These are phyloP conservation scores for Trypethelium eluteriae DNA, from an alignment of 495 filamentous ascomycete genomes.

Conservation along the genomic window DNA sequence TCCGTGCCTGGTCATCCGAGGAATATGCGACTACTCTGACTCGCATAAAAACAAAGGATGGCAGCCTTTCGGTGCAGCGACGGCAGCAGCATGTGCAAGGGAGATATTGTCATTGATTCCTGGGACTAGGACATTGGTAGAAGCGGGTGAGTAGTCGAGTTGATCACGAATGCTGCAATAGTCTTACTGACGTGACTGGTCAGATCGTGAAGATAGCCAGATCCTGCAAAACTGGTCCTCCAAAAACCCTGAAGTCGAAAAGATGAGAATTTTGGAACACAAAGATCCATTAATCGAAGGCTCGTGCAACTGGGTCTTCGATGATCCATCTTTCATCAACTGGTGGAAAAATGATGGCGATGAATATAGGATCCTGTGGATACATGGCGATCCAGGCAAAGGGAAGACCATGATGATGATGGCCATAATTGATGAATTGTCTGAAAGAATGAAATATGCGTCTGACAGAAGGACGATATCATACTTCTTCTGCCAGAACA, in stretches of 20 bases:
- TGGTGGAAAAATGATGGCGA: constrained; percentile 9
- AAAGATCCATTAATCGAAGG: constrained; percentile 12
- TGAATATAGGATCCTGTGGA: constrained; percentile 14
- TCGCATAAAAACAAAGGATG: constrained; percentile 26
- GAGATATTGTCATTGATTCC: constrained; percentile 14
- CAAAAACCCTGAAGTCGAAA: neutral
- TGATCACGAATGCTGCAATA: neutral
- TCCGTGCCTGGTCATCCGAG: constrained; percentile 28
- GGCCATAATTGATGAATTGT: constrained; percentile 15
- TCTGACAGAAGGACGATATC: neutral
- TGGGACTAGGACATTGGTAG: neutral
- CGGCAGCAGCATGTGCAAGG: constrained; percentile 28
- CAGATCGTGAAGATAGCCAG: neutral
- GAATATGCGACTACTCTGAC: constrained; percentile 30
- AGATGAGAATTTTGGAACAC: neutral
- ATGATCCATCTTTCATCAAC: constrained; percentile 12
- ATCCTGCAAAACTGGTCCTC: neutral
- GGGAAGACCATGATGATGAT: constrained; percentile 22
- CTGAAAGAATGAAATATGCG: neutral
- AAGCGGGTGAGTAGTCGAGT: neutral
- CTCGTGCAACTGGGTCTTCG: constrained; percentile 15
- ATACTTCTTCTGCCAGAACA: constrained; percentile 17
- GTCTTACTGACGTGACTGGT: neutral
- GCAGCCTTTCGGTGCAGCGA: constrained; percentile 21
- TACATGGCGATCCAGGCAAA: constrained; percentile 19